Percentiles rank a stretch among this genome's conserved stretches.
Conservation (phyloP, 1,284 basidiomycete genomes). For the Ustilago cynodontis region DNA sequence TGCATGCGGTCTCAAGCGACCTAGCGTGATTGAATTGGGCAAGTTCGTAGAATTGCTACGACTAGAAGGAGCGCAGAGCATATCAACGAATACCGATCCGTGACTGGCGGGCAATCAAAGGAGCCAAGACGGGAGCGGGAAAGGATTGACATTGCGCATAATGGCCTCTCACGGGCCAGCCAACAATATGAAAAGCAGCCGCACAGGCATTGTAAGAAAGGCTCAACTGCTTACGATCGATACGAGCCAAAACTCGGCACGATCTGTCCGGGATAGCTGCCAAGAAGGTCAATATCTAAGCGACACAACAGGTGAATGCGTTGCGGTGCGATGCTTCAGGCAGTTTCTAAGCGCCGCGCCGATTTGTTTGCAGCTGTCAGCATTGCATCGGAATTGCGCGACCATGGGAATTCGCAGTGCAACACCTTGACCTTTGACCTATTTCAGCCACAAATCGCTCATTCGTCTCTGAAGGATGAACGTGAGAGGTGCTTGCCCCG, state of each 20-base stretch:
- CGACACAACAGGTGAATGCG: background rate
- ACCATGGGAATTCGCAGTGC: background rate
- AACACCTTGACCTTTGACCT: background rate
- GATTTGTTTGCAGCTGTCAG: conserved; percentile 16
- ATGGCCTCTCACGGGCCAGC: background rate
- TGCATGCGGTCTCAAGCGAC: conserved; percentile 7
- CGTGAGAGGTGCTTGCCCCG: conserved; percentile 5
- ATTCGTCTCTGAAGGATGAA: background rate
- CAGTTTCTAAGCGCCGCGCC: background rate
- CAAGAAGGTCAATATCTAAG: background rate
- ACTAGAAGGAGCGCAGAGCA: background rate
- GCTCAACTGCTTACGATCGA: conserved; percentile 8
- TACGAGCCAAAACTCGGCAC: conserved; percentile 10
- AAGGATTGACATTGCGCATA: background rate
- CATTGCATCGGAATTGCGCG: conserved; percentile 14
- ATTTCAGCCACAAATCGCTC: background rate
- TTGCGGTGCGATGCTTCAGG: background rate
- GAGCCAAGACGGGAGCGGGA: conserved; percentile 4
- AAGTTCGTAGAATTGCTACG: background rate
- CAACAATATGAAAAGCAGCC: background rate
- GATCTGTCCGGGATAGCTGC: background rate
- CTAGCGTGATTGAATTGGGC: background rate
- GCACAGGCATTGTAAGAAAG: background rate
- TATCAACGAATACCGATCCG: background rate
- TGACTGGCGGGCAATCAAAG: conserved; percentile 3